Percentiles rank a stretch among this genome's conserved stretches.
Evolutionary conservation across 2,329 filamentous ascomycete species (phyloP).

Genomic region (Talaromyces pinophilus): DNA sequence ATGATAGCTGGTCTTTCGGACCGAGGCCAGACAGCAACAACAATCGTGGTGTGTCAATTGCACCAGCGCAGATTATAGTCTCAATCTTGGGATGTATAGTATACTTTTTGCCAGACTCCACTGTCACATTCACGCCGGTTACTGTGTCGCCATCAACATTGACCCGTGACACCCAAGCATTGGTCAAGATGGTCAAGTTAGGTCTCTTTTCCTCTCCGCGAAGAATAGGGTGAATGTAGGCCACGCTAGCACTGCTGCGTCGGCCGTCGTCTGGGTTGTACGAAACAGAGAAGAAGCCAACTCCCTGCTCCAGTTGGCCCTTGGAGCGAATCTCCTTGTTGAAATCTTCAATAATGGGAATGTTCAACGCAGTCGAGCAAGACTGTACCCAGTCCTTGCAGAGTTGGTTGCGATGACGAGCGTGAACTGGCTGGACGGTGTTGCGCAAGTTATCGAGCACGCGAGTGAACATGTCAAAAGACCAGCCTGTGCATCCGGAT

Average conservation of each 20-base stretch:
- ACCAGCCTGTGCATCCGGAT: slow-evolving; percentile 81
- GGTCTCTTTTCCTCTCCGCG: slow-evolving; percentile 77
- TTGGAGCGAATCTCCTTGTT: slow-evolving; percentile 76
- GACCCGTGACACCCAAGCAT: slow-evolving; percentile 82
- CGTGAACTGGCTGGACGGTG: slow-evolving; percentile 85
- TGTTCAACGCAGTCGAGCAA: slow-evolving; percentile 74
- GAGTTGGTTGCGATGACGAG: slow-evolving; percentile 82
- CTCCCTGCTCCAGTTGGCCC: slow-evolving; percentile 71
- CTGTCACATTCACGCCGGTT: slow-evolving; percentile 69
- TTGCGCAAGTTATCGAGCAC: slow-evolving; percentile 82
- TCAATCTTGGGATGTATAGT: slow-evolving; percentile 66
- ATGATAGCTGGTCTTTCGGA: slow-evolving; percentile 52
- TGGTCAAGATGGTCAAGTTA: slow-evolving; percentile 82
- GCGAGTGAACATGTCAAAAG: slow-evolving; percentile 79
- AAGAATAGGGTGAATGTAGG: slow-evolving; percentile 90
- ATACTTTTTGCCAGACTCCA: slow-evolving; percentile 60
- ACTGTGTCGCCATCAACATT: slow-evolving; percentile 70
- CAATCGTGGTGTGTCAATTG: slow-evolving; percentile 75
- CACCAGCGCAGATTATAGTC: slow-evolving; percentile 77
- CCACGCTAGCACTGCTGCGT: slow-evolving; percentile 82
- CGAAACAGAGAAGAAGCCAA: slow-evolving; percentile 87
- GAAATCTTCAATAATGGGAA: slow-evolving; percentile 82
- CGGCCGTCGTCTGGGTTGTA: slow-evolving; percentile 88
- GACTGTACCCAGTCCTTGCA: slow-evolving; percentile 87
- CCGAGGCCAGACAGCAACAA: slow-evolving; percentile 58